These are phyloP conservation scores for Hypoxylon lienhwacheense DNA, from an alignment of 495 filamentous ascomycete species.

Conservation along the genomic window DNA sequence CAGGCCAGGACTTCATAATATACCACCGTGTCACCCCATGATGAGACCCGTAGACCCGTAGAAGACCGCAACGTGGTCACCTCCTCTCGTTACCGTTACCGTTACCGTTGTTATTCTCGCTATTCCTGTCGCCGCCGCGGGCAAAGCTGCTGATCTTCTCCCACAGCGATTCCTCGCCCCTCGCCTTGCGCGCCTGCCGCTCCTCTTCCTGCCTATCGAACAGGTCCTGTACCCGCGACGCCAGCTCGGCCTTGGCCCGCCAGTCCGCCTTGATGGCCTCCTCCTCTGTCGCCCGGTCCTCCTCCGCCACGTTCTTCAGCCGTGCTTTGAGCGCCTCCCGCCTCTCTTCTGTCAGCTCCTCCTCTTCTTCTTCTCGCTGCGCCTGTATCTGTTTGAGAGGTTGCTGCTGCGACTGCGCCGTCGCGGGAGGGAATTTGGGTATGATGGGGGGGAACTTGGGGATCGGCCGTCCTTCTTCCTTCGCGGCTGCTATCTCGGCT, in stretches of 20 bases:
- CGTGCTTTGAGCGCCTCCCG: slow-evolving; percentile 53
- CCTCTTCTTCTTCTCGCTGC: slow-evolving; percentile 39
- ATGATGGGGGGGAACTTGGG: slow-evolving; percentile 53
- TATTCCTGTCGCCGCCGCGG: slow-evolving; percentile 19
- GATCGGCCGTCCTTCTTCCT: slow-evolving; percentile 57
- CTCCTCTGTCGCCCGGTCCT: slow-evolving; percentile 68
- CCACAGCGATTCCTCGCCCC: slow-evolving; percentile 56
- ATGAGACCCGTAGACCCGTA: too few relatives aligned
- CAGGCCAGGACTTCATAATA: not conserved
- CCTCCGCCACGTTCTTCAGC: slow-evolving; percentile 60
- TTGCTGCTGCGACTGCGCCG: slow-evolving; percentile 9
- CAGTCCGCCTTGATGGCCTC: slow-evolving; percentile 63
- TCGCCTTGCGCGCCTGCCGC: slow-evolving; percentile 59
- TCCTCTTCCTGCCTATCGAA: slow-evolving; percentile 61
- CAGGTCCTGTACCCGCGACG: slow-evolving; percentile 54
- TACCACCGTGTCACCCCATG: not conserved
- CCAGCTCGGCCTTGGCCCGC: slow-evolving; percentile 59
- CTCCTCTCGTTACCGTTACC: not conserved
- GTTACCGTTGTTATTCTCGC: too few relatives aligned
- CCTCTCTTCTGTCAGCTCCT: slow-evolving; percentile 40
- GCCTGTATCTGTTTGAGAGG: slow-evolving; percentile 5
- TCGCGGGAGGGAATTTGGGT: slow-evolving; percentile 34
- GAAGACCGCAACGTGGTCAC: not conserved
- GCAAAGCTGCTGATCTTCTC: slow-evolving; percentile 48
- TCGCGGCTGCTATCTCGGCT: slow-evolving; percentile 64